Evolutionary conservation across 2,329 filamentous ascomycete species (phyloP).

Genomic region (Myrmaecium sp.): DNA sequence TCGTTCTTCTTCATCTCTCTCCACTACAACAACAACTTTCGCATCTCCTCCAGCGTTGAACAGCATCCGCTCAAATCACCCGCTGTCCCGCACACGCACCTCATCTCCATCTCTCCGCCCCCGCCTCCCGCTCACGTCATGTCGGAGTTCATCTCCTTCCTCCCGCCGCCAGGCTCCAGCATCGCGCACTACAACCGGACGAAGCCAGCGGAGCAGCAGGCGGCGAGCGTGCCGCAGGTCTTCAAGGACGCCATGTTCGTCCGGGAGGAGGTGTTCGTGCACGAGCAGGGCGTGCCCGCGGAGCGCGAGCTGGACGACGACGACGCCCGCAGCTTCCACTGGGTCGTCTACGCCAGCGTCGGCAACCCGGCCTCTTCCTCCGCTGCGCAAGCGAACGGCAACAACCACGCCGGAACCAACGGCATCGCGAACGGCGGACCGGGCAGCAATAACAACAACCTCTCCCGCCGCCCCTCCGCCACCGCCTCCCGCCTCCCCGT

Average conservation of each 20-base stretch:
- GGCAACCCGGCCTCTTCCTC: constrained; percentile 22
- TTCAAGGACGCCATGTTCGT: constrained; percentile 40
- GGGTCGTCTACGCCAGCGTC: constrained; percentile 64
- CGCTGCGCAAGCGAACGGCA: constrained; percentile 15
- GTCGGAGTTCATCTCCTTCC: constrained; percentile 21
- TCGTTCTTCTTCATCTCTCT: too few relatives aligned
- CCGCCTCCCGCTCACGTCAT: constrained; percentile 4
- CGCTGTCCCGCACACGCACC: too few relatives aligned
- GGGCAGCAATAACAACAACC: constrained; percentile 24
- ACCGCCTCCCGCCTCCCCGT: constrained; percentile 38
- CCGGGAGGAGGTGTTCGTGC: constrained; percentile 39
- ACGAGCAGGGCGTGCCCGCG: constrained; percentile 38
- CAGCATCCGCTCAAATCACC: too few relatives aligned
- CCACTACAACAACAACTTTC: too few relatives aligned
- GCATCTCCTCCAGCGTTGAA: too few relatives aligned
- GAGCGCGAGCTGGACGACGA: constrained; percentile 68
- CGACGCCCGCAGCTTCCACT: constrained; percentile 66
- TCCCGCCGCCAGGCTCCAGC: constrained; percentile 17
- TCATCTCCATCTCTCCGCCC: too few relatives aligned
- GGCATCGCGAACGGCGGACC: constrained; percentile 5
- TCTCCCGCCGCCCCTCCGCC: constrained; percentile 14
- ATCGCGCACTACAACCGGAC: constrained; percentile 21
- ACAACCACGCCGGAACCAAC: constrained; percentile 27
- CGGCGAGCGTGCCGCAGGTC: constrained; percentile 21
- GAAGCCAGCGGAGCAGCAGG: constrained; percentile 15